These are phyloP conservation scores for Thelonectria discophora DNA, from an alignment of 2,329 filamentous ascomycete genomes.

Conservation along the genomic window DNA sequence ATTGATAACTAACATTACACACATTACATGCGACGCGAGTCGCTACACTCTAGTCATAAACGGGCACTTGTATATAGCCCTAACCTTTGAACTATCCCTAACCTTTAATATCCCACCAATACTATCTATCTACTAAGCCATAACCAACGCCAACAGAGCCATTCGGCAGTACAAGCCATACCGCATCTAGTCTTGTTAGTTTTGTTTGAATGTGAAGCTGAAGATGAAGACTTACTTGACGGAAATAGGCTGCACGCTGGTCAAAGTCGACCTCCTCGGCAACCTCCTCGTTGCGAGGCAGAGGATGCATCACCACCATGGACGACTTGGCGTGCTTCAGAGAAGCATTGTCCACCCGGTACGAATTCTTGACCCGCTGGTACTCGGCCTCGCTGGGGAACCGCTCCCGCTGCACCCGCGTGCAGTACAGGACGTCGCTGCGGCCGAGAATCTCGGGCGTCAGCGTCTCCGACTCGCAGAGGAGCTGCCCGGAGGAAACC, in stretches of 20 bases:
- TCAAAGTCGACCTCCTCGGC: conserved; percentile 97
- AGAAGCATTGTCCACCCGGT: conserved; percentile 89
- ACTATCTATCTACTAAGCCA: conserved; percentile 56
- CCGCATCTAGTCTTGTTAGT: conserved; percentile 74
- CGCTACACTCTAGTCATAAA: conserved; percentile 43
- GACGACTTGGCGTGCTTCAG: conserved; percentile 90
- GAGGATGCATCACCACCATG: conserved; percentile 95
- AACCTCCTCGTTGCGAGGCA: conserved; percentile 93
- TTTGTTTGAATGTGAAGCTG: background rate
- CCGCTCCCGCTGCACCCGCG: conserved; percentile 93
- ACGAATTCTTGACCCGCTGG: conserved; percentile 86
- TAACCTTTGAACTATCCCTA: conserved; percentile 35
- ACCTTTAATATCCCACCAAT: conserved; percentile 31
- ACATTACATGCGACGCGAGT: conserved; percentile 41
- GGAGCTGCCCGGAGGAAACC: conserved; percentile 76
- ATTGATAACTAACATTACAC: conserved; percentile 30
- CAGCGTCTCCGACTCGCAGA: conserved; percentile 77
- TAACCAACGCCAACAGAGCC: conserved; percentile 93
- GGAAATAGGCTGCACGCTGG: conserved; percentile 95
- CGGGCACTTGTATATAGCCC: too few species aligned
- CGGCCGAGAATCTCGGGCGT: conserved; percentile 86
- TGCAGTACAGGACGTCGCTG: conserved; percentile 96
- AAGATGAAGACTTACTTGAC: conserved; percentile 78
- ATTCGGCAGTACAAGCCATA: conserved; percentile 98
- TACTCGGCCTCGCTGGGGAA: conserved; percentile 85